Evolutionary conservation across 2,329 filamentous ascomycete species (phyloP), one percentile per base, ranked within the genome.

Genomic region (Fusarium vanettenii): DNA sequence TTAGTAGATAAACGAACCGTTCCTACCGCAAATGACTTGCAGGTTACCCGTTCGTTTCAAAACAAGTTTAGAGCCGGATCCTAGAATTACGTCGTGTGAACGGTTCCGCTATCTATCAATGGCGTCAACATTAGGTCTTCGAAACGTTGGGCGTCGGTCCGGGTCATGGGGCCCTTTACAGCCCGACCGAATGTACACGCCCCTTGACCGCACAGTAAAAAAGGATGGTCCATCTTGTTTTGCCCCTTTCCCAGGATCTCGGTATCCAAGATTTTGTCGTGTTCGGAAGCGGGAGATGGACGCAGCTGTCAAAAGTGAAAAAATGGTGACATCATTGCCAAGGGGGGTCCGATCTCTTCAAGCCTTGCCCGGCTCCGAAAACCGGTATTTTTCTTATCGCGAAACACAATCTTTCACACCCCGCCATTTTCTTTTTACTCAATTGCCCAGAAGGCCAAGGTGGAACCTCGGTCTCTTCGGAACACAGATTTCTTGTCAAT

Each of bases 301-400:
- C 63, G 37, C 2, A 20, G n/a, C 31, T 56, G 55, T 59, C 48
- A 52, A 18, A 39, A 41, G 25, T 37, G 33, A 20, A n/a, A 27
- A 27, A 45, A 35, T 41, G 39, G 43, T 74, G 72, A 74, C 69
- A 75, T 74, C 72, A 74, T 74, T 29, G 71, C 35, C 61, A 68
- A 50, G 41, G 67, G 66, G 66, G 62, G 61, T 59, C 45, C 14
- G 60, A 18, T 37, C 60, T 37, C n/a, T 18, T 37, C 3, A 20
- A 29, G 25, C 45, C n/a, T 16, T 27, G 18, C 43, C 50, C 41
- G n/a, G 14, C 39, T 29, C 52, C 22, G 52, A 75, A 75, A 74
- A 69, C 31, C 66, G 69, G 72, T 75, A 75, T 10, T 35, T n/a
- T 39, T 67, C n/a, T 67, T 69, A 33, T 59, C 55, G 48, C 22